Base-by-base conservation (phyloP, 2,329 filamentous ascomycete genomes). In the Fusarium goolgardi region DNA sequence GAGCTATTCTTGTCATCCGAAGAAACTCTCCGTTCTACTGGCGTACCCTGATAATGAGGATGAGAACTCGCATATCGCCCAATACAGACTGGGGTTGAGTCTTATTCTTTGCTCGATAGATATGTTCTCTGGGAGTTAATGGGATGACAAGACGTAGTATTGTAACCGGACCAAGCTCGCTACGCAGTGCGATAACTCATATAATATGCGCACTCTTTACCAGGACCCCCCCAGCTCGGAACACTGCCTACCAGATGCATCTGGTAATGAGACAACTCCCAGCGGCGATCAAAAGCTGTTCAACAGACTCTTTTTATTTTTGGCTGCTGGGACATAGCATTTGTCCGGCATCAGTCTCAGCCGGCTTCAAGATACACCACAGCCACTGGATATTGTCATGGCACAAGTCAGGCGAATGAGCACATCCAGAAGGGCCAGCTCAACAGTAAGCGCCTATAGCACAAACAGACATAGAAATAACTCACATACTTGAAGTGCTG, bases 101-200 rank as follows among this genome's bases (percentile, higher is more conserved):
- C 7, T 45, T 45, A 21, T 20, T 29, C 37, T 37, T 23, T 27
- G 40, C 12, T 29, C 23, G 15, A 27, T 23, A 34, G 20, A 58
- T 49, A 39, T 35, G 39, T 51, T 34, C 50, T 27, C 25, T n/a
- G 40, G 52, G 59, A 45, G 59, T 55, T 52, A 49, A 56, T 50
- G 39, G 34, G 51, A 68, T 27, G 64, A 56, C 51, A 54, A 60
- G 43, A 61, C 43, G 55, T 59, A 44, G 55, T 51, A 56, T 45
- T 27, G 23, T 32, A 21, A 23, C 40, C 34, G 16, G 41, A 45
- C 20, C 15, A 44, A 40, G 31, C 10, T 53, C 29, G 52, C 39
- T 44, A 29, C 37, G 46, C 32, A 25, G 23, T 50, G 15, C 12
- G 7, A 25, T 25, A 18, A 23, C 21, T n/a, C 25, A 29, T 41